Evolutionary conservation across 768 basidiomycete species (phyloP).

Genomic region (Xerocomellus chrysenteron): DNA sequence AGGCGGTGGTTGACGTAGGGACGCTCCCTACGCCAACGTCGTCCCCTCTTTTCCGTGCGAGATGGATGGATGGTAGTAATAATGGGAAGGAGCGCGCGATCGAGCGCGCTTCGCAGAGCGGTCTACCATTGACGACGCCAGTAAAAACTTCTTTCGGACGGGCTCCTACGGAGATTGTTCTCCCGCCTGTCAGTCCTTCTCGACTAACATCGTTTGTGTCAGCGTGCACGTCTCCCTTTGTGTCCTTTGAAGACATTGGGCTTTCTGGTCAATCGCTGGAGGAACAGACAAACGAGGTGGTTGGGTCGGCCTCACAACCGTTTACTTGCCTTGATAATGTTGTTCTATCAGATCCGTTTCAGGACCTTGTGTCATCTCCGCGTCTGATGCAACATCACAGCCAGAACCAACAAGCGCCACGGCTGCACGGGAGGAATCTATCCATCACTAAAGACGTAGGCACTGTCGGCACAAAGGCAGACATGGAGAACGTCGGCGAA

Average conservation of each 20-base stretch:
- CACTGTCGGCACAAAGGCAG: neutral
- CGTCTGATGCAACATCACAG: neutral
- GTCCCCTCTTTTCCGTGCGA: constrained; percentile 14
- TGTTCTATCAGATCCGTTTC: neutral
- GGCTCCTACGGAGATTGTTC: neutral
- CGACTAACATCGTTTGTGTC: neutral
- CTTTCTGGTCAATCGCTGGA: neutral
- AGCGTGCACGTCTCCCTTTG: constrained; percentile 16
- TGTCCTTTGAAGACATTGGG: constrained; percentile 4
- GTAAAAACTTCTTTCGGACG: neutral
- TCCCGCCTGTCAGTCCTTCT: neutral
- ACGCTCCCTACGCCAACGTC: constrained; percentile 27
- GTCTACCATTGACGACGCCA: neutral
- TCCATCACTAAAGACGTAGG: neutral
- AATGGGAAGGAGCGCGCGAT: constrained; percentile 7
- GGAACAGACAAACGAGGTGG: neutral
- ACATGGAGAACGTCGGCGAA: constrained; percentile 5
- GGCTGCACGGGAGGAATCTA: neutral
- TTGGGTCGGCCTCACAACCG: constrained; percentile 3
- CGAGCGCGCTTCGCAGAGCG: neutral
- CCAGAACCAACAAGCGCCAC: constrained; percentile 1
- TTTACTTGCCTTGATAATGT: constrained; percentile 21
- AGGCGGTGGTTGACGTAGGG: neutral
- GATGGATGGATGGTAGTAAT: neutral
- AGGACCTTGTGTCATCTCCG: neutral